A percentile compares a stretch with the other conserved stretches of the same genome.
These are phyloP conservation scores for Senecio squalidus DNA, from an alignment of 140 eudicot genomes.

Conservation along the genomic window DNA sequence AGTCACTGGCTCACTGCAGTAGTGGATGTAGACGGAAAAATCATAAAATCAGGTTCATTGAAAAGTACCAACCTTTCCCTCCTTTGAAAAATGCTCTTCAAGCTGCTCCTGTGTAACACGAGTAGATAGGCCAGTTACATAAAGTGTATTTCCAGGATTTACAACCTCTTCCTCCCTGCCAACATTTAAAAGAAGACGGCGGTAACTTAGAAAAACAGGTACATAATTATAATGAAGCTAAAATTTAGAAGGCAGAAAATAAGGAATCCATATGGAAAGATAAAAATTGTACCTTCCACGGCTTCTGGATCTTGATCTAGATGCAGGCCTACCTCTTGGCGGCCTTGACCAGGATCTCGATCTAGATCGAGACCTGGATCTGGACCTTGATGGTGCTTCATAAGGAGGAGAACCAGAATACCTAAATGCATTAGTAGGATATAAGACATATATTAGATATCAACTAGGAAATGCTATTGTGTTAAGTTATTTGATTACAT, in stretches of 20 bases:
- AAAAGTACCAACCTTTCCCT: conserved; percentile 61
- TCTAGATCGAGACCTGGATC: conserved; percentile 53
- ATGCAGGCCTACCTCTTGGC: conserved; percentile 47
- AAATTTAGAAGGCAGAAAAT: neutral
- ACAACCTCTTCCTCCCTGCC: conserved; percentile 40
- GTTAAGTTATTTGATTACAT: no score
- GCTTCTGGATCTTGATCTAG: conserved; percentile 62
- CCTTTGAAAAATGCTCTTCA: conserved; percentile 65
- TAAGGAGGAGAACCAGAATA: conserved; percentile 68
- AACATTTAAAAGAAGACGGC: neutral
- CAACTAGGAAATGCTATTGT: no score
- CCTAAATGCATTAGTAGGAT: conserved; percentile 27
- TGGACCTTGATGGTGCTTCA: conserved; percentile 42
- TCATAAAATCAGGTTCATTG: neutral
- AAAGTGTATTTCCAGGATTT: conserved; percentile 79
- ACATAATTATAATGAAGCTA: neutral
- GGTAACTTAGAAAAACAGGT: conserved; percentile 4
- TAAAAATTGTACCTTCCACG: conserved; percentile 64
- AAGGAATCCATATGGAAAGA: neutral
- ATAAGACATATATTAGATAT: no score
- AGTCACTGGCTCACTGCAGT: neutral
- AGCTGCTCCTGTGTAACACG: conserved; percentile 78
- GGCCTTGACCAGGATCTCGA: conserved; percentile 58
- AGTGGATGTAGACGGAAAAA: neutral
- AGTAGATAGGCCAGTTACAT: conserved; percentile 81